Evolutionary conservation across 192 early-diverging fungal species (phyloP), one percentile per base, ranked within the genome.

Genomic region (Kappamyces sp.): DNA sequence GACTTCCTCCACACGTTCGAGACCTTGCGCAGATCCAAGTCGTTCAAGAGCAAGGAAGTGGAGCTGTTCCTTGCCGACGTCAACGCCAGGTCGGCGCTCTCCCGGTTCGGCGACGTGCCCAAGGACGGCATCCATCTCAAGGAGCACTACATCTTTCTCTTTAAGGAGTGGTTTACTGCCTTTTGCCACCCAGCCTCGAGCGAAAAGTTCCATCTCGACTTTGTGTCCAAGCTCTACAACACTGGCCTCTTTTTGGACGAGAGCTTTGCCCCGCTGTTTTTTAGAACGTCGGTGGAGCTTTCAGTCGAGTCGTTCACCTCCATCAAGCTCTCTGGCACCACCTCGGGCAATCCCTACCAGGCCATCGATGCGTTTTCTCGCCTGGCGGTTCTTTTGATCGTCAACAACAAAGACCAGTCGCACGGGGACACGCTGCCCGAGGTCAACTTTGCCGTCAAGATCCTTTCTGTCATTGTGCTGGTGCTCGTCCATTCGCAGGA

Each of bases 281-380:
- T 95, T 75, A 79, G 93, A 5, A 81, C 90, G 5, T 90, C 88
- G 68, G 87, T 88, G 0, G 92, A 96, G 66, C 77, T 89, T 29
- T 83, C 86, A 33, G 76, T 96, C 14, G 84, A 94, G 15, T 76
- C 78, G 52, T 89, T 84, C 34, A 71, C 84, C 53, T 86, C 68
- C 14, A 54, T 64, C 32, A 33, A 66, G 8, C 41, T 59, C 2
- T 73, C 77, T 8, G 62, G 68, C 4, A 62, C 73, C 0, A 74
- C 80, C 3, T 60, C 70, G n/a, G 37, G 41, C 11, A 29, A 40
- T 5, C 63, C 74, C n/a, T 91, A 88, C 71, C 85, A 90, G 52
- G 87, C 90, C 1, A 85, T 95, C 2, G 94, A 99, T 66, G 94
- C 96, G 3, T 90, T 96, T 58, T 88, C 92, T 1, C 86, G 87